A percentile compares a stretch with the other conserved stretches of the same genome.
Evolutionary conservation across 208 protist genomes (phyloP).

Genomic region (Entamoeba invadens): DNA sequence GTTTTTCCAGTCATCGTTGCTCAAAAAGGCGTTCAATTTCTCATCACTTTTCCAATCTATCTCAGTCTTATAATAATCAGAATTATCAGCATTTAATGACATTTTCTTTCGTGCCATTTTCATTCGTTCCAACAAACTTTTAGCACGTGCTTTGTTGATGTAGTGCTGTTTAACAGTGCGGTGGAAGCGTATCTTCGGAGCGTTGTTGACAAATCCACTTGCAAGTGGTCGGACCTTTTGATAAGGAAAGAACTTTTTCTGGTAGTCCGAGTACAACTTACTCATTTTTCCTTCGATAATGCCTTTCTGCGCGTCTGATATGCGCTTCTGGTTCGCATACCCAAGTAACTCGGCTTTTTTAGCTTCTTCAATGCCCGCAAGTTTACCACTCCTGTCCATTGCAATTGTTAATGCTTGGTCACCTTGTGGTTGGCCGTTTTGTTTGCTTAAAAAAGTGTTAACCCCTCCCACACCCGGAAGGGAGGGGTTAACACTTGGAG

Average conservation of each 20-base stretch:
- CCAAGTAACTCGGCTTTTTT: too few species aligned
- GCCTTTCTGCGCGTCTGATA: background rate
- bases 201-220: background rate
- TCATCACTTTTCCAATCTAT: background rate
- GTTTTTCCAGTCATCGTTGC: background rate
- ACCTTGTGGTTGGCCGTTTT: too few species aligned
- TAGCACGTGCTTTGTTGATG: background rate
- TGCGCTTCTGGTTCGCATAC: background rate
- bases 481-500: too few species aligned
- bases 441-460: too few species aligned
- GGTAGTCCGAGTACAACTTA: background rate
- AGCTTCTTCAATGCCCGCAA: too few species aligned
- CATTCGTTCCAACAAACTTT: background rate
- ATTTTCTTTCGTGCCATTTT: background rate
- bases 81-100: too few species aligned
- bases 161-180: background rate
- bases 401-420: too few species aligned
- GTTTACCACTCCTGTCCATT: too few species aligned
- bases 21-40: background rate
- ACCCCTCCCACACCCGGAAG: too few species aligned
- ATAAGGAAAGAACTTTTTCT: background rate
- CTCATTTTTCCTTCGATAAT: background rate
- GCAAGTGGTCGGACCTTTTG: background rate
- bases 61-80: background rate
- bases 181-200: background rate